These are phyloP conservation scores for Logfia minima DNA, from an alignment of 129 eudicot genomes.

Conservation along the genomic window DNA sequence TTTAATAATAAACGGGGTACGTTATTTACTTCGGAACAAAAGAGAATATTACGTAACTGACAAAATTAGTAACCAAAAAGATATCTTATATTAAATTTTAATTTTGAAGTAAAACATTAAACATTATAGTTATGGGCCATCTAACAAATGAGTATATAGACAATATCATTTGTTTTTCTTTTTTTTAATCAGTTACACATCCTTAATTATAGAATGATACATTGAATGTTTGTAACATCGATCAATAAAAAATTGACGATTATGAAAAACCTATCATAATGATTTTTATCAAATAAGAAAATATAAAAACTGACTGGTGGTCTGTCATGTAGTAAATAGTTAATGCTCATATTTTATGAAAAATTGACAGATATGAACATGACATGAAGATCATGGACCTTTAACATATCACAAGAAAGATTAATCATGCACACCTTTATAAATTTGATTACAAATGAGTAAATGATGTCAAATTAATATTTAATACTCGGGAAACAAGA, in stretches of 20 bases:
- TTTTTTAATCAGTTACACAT: background rate
- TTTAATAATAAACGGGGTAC: no score
- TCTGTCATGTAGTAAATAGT: no score
- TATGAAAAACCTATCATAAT: no score
- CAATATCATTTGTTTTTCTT: background rate
- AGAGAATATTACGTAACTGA: no score
- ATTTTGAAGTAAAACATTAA: background rate
- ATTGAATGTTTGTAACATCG: background rate
- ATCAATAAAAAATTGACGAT: no score
- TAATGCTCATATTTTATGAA: no score
- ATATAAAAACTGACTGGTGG: no score
- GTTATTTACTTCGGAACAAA: no score
- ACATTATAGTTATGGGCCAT: background rate
- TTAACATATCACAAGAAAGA: background rate
- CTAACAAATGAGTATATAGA: background rate
- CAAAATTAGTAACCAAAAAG: no score
- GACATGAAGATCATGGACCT: background rate
- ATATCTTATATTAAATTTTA: no score
- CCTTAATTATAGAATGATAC: background rate
- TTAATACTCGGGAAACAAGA: background rate
- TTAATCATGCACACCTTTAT: slow-evolving; percentile 18
- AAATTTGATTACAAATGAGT: slow-evolving; percentile 14
- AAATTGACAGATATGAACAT: no score
- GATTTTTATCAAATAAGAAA: no score
- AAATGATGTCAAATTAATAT: background rate